Evolutionary conservation across 345 rosid genomes (phyloP), one percentile per base, ranked within the genome.

Genomic region (Eucalyptus marginata): DNA sequence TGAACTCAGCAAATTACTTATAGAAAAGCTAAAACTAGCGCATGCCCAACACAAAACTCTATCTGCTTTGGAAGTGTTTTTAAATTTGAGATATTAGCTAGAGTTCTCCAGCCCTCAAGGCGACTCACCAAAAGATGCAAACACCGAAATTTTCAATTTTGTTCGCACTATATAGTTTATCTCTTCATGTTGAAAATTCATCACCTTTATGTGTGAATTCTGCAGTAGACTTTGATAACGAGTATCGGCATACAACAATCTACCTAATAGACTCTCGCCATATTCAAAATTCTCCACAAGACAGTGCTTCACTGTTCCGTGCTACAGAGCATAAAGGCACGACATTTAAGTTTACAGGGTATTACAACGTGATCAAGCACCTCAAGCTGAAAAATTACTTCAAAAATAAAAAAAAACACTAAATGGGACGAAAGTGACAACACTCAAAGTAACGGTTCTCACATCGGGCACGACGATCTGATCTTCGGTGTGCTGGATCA

Each of bases 381-480:
- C 54, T 52, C 31, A 46, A 13, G 50, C 56, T 85, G 86, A 13
- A 14, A 27, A 81, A 29, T 20, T 46, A 56, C 13, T 52, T 16
- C 1, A 3, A 17, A 46, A 1, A 14, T 5, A 9, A 20, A 27
- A 1, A 83, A 7, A 46, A 13, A 2, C 5, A 25, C 10, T 1
- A 85, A 46, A 47, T n/a, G 54, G 56, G 44, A 64, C 29, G 50
- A 40, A n/a, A 76, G n/a, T 86, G 87, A 87, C 24, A 43, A 86
- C 43, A 84, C 47, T 56, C 85, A 40, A 7, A 68, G 68, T 54
- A 88, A 20, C 4, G 47, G 27, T 10, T 76, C 93, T 90, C 92
- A 97, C 99, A 90, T 97, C 98, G 4, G 99, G 92, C 56, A 97
- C 96, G 36, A 96, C 93, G 86, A 97, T 96, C 90, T 96, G 98